Evolutionary conservation across 2,329 filamentous ascomycete genomes (phyloP).

Genomic region (Ilyonectria sp.): DNA sequence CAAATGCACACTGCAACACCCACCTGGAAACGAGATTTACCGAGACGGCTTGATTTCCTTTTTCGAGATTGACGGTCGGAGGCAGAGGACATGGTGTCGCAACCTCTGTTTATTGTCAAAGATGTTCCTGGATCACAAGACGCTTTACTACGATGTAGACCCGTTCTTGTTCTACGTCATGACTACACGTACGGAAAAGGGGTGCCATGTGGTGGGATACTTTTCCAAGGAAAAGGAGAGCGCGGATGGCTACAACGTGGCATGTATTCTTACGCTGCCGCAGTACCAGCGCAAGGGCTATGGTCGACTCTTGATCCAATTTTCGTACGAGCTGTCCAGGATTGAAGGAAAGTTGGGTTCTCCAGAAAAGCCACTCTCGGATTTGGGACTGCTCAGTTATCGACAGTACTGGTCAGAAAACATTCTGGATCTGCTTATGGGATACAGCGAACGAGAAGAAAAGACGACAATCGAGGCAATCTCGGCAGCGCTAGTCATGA

Average conservation of each 20-base stretch:
- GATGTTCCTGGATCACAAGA: conserved; percentile 98
- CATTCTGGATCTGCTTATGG: conserved; percentile 88
- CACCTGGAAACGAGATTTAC: conserved; percentile 98
- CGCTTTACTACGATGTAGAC: conserved; percentile 99
- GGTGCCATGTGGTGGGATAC: conserved; percentile 97
- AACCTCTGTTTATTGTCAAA: conserved; percentile 96
- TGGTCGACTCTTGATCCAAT: conserved; percentile 93
- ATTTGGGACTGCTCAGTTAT: conserved; percentile 93
- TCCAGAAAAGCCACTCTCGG: conserved; percentile 95
- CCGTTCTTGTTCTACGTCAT: conserved; percentile 99
- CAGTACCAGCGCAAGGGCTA: conserved; percentile 98
- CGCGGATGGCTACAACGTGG: conserved; percentile 96
- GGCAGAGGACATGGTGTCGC: conserved; percentile 96
- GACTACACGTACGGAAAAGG: conserved; percentile 89
- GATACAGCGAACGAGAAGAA: conserved; percentile 76
- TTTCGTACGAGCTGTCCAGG: conserved; percentile 96
- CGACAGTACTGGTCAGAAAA: conserved; percentile 98
- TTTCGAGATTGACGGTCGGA: conserved; percentile 95
- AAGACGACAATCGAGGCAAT: conserved; percentile 90
- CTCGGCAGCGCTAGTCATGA: conserved; percentile 88
- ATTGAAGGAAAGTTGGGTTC: conserved; percentile 96
- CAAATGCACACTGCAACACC: conserved; percentile 93
- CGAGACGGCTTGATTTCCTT: conserved; percentile 94
- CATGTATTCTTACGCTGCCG: conserved; percentile 95
- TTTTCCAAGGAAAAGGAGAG: conserved; percentile 99